Evolutionary conservation across 2,329 filamentous ascomycete genomes (phyloP).

Genomic region (Fusarium sp.): DNA sequence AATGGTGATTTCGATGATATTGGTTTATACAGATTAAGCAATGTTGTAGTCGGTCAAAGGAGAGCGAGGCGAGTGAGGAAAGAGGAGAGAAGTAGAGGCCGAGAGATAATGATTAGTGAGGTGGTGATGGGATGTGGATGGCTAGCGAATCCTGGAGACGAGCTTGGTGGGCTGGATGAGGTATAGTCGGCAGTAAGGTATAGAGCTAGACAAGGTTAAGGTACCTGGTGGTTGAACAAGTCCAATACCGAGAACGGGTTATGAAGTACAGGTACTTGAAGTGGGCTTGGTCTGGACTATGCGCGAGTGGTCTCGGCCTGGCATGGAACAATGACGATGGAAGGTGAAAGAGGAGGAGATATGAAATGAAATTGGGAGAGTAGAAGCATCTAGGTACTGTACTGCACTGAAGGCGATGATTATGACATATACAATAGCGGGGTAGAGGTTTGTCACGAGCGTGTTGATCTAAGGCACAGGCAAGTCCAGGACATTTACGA

Average conservation of each 20-base stretch:
- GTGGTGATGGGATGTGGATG: conserved; percentile 34
- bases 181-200: conserved; percentile 23
- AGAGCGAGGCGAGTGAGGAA: conserved; percentile 14
- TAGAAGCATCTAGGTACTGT: neutral
- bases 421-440: conserved; percentile 34
- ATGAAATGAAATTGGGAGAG: neutral
- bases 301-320: conserved; percentile 29
- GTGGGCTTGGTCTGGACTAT: conserved; percentile 26
- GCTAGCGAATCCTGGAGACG: conserved; percentile 39
- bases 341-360: conserved; percentile 7
- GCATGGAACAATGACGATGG: conserved; percentile 27
- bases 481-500: neutral
- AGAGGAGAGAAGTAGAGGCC: conserved; percentile 21
- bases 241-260: conserved; percentile 25
- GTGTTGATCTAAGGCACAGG: conserved; percentile 13
- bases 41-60: conserved; percentile 12
- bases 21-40: conserved; percentile 15
- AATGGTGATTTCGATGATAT: conserved; percentile 11
- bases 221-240: conserved; percentile 10
- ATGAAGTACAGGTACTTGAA: conserved; percentile 32
- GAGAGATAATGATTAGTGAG: conserved; percentile 31
- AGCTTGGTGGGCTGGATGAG: conserved; percentile 31
- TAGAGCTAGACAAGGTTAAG: conserved; percentile 29
- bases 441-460: conserved; percentile 29
- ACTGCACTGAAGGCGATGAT: neutral